These are phyloP conservation scores for Trichoderma sp. DNA, from an alignment of 2,329 filamentous ascomycete genomes.

Conservation along the genomic window DNA sequence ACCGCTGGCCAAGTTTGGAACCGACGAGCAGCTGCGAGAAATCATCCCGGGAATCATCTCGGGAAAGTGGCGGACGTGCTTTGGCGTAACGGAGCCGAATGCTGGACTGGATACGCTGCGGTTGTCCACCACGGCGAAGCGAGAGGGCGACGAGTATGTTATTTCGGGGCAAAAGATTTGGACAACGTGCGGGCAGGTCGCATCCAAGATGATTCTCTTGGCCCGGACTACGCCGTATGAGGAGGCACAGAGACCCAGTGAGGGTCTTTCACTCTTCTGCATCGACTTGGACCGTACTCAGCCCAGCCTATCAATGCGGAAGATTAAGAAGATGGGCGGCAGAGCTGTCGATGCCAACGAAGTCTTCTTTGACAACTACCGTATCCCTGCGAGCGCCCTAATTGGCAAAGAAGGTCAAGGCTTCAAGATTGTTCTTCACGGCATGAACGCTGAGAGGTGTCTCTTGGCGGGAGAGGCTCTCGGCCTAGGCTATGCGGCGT, in stretches of 20 bases:
- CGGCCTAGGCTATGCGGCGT: slow-evolving; percentile 75
- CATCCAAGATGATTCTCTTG: slow-evolving; percentile 80
- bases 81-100: slow-evolving; percentile 84
- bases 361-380: slow-evolving; percentile 83
- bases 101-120: slow-evolving; percentile 78
- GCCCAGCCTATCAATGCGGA: slow-evolving; percentile 66
- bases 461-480: slow-evolving; percentile 78
- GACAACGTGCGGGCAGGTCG: slow-evolving; percentile 85
- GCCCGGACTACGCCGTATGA: slow-evolving; percentile 74
- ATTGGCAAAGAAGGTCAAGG: slow-evolving; percentile 76
- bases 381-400: slow-evolving; percentile 64
- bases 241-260: slow-evolving; percentile 68
- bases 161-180: slow-evolving; percentile 84
- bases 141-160: slow-evolving; percentile 61
- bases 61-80: slow-evolving; percentile 73
- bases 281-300: slow-evolving; percentile 69
- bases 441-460: slow-evolving; percentile 80
- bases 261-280: slow-evolving; percentile 79
- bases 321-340: slow-evolving; percentile 85
- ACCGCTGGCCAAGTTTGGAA: slow-evolving; percentile 73
- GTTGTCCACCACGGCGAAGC: slow-evolving; percentile 65
- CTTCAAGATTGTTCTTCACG: slow-evolving; percentile 77
- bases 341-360: slow-evolving; percentile 83
- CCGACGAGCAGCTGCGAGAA: slow-evolving; percentile 61
- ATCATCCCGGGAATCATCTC: slow-evolving; percentile 73